phyloP scores from a whole-genome alignment of 176 grass and related monocot species.

The Puya raimondii region DNA sequence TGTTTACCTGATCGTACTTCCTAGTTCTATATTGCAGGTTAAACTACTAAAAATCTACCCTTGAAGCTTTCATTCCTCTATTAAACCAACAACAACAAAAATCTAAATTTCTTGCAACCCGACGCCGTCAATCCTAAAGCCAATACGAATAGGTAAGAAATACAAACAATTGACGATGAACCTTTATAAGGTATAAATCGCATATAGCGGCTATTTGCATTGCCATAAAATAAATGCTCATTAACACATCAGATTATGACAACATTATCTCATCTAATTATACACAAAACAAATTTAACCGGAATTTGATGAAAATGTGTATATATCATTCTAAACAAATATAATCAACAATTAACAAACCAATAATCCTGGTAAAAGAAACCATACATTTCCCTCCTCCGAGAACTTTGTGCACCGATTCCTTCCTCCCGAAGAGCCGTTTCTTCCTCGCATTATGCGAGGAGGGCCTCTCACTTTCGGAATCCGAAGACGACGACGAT shows the following conservation, averaged over 20 bases:
- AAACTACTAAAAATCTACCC: background rate
- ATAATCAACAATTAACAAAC: background rate
- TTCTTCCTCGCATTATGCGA: constrained; percentile 34
- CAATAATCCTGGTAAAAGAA: background rate
- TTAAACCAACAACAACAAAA: background rate
- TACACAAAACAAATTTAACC: too few species aligned
- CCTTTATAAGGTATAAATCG: background rate
- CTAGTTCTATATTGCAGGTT: background rate
- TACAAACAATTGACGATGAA: background rate
- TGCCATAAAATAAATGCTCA: background rate
- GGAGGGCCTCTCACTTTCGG: constrained; percentile 43
- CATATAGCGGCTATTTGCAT: background rate
- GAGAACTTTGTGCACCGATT: constrained; percentile 51
- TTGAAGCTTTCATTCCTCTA: background rate
- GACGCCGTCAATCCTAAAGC: background rate
- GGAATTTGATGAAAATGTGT: too few species aligned
- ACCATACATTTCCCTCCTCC: constrained; percentile 60
- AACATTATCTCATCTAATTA: background rate
- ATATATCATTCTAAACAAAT: background rate
- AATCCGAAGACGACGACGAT: constrained; percentile 56
- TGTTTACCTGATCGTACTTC: background rate
- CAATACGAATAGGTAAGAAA: background rate
- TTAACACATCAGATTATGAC: background rate
- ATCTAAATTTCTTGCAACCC: background rate
- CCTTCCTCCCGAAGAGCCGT: constrained; percentile 48